Evolutionary conservation across 129 eudicot genomes (phyloP).

Genomic region (Lonicera japonica): DNA sequence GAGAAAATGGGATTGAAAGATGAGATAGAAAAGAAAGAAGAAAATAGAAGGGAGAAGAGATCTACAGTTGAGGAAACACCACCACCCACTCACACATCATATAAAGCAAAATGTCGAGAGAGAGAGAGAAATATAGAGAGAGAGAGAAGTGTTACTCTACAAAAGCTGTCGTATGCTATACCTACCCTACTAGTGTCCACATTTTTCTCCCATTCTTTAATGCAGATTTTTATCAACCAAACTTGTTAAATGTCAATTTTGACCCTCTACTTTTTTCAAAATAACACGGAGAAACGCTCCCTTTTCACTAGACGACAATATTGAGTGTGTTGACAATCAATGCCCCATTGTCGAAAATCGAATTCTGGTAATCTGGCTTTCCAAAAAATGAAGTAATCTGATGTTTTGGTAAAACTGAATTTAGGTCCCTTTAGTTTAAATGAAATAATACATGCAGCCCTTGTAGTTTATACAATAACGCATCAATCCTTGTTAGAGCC

Average conservation of each 20-base stretch:
- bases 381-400: too few relatives aligned
- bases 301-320: constrained; percentile 38
- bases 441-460: too few relatives aligned
- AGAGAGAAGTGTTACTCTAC: constrained; percentile 27
- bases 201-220: constrained; percentile 29
- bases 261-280: constrained; percentile 18
- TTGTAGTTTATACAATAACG: too few relatives aligned
- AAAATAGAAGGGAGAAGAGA: background rate
- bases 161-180: constrained; percentile 52
- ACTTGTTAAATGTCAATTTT: constrained; percentile 22
- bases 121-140: constrained; percentile 7
- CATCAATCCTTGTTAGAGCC: too few relatives aligned
- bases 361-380: too few relatives aligned
- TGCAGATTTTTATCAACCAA: constrained; percentile 20
- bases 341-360: constrained; percentile 18
- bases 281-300: constrained; percentile 30
- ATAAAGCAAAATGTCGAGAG: constrained; percentile 24
- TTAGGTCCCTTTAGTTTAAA: too few relatives aligned
- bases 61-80: constrained; percentile 13
- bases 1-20: constrained; percentile 18
- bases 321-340: constrained; percentile 18
- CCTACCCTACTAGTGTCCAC: constrained; percentile 44
- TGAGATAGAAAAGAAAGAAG: constrained; percentile 7
- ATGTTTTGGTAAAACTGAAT: too few relatives aligned
- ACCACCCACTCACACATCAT: constrained; percentile 77